Percentiles rank a stretch among this genome's conserved stretches.
Evolutionary conservation across 495 filamentous ascomycete genomes (phyloP).

Genomic region (Penicillium psychrofluorescens): DNA sequence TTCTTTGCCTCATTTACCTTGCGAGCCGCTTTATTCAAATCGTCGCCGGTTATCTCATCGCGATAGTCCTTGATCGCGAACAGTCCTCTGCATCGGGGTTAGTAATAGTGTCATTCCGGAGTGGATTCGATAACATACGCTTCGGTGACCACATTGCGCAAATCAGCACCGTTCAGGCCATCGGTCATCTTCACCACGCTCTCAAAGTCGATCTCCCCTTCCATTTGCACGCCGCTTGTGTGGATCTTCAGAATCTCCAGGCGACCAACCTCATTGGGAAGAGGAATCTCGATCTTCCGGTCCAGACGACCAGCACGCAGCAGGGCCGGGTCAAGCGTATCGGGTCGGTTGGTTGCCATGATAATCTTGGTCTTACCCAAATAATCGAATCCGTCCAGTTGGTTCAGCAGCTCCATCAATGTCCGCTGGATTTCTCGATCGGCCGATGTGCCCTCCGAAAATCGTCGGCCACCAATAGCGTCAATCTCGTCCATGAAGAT

Average conservation of each 20-base stretch:
- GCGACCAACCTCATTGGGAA: slow-evolving; percentile 97
- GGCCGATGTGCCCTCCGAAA: slow-evolving; percentile 96
- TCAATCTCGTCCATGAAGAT: slow-evolving; percentile 99
- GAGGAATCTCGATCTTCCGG: slow-evolving; percentile 96
- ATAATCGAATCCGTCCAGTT: slow-evolving; percentile 98
- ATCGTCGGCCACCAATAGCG: slow-evolving; percentile 93
- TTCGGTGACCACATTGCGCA: slow-evolving; percentile 97
- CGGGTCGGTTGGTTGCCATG: slow-evolving; percentile 98
- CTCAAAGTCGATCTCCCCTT: slow-evolving; percentile 98
- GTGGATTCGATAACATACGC: slow-evolving; percentile 57
- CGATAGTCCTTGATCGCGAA: slow-evolving; percentile 97
- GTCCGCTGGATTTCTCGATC: slow-evolving; percentile 99
- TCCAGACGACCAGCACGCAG: slow-evolving; percentile 91
- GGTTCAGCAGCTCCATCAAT: slow-evolving; percentile 97
- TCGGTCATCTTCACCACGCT: slow-evolving; percentile 99
- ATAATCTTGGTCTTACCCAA: slow-evolving; percentile 99
- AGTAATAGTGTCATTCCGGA: slow-evolving; percentile 6
- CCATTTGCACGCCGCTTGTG: slow-evolving; percentile 72
- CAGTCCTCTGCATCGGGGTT: slow-evolving; percentile 56
- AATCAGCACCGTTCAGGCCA: slow-evolving; percentile 92
- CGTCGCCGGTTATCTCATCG: slow-evolving; percentile 93
- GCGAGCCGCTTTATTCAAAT: slow-evolving; percentile 97
- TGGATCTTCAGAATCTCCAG: slow-evolving; percentile 99
- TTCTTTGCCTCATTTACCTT: slow-evolving; percentile 98
- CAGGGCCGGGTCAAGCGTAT: slow-evolving; percentile 93